phyloP scores from a whole-genome alignment of 179 eudicot genomes.

The Patellifolia procumbens region DNA sequence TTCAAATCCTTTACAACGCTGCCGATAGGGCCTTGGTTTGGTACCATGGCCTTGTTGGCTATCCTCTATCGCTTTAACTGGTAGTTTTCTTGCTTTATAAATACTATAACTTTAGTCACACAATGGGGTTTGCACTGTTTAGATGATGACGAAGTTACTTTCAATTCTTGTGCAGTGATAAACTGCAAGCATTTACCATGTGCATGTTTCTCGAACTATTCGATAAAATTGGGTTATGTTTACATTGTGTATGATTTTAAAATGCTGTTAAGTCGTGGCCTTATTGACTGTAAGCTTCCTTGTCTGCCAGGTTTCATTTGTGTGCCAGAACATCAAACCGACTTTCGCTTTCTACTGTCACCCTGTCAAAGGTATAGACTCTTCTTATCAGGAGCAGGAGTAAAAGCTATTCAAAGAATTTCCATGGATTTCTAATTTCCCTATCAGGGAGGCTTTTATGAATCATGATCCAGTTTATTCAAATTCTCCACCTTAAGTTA shows the following conservation, averaged over 20 bases:
- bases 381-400: background rate
- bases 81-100: background rate
- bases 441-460: background rate
- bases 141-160: background rate
- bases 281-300: constrained; percentile 1
- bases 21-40: no score
- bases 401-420: background rate
- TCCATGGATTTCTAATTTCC: background rate
- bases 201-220: background rate
- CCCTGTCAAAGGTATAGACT: constrained; percentile 69
- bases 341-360: constrained; percentile 66
- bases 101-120: background rate
- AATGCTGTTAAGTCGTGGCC: background rate
- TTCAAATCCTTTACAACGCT: no score
- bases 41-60: background rate
- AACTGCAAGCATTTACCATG: background rate
- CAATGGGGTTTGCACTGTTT: background rate
- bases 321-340: constrained; percentile 78
- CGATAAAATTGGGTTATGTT: background rate
- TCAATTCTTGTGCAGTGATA: background rate
- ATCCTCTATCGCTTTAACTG: background rate
- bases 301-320: constrained; percentile 69
- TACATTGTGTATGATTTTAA: background rate
- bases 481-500: constrained; percentile 6
- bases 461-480: constrained; percentile 7